Evolutionary conservation across 371 early-diverging fungal genomes (phyloP), one percentile per base, ranked within the genome.

Genomic region (Mortierella sp.): DNA sequence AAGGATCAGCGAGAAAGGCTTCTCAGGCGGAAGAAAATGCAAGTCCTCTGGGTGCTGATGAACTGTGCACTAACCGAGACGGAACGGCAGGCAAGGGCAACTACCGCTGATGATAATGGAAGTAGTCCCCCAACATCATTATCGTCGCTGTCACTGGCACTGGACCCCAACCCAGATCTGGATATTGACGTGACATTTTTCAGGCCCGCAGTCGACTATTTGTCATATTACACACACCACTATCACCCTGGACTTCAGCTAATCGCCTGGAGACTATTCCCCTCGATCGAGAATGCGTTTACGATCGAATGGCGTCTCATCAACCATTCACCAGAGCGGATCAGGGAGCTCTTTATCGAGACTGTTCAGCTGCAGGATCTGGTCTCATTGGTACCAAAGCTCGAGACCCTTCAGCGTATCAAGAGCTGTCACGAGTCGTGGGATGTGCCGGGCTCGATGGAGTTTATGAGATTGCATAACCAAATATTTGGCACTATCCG

Each of bases 251-350:
- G 78, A 24, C 54, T 76, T 8, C 70, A 55, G 1, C 54, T 62
- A n/a, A 60, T 53, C 27, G 65, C 61, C 34, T 70, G 70, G 70
- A 57, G 54, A n/a, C 56, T 76, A n/a, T 76, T 76, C 27, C 78
- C 78, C 6, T 4, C 17, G 24, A 55, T 70, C 19, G 62, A 70
- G 1, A 51, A 76, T 19, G 57, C 70, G 19, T 51, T 34, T 19
- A 50, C 49, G 34, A 61, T 76, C 15, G 78, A 76, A 42, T 56
- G 59, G 58, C 64, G 65, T 6, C 50, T 76, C 8, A 50, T 76
- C 26, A 56, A 30, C 6, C 78, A 76, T 27, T 52, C 48, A 12
- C 70, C 78, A 6, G 70, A 61, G 11, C 56, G 65, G 14, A 69
- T 76, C 11, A 70, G 78, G 12, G 65, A 65, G n/a, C 61, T 76